Evolutionary conservation across 2,329 filamentous ascomycete genomes (phyloP).

Genomic region (Dactylellina cionopaga): DNA sequence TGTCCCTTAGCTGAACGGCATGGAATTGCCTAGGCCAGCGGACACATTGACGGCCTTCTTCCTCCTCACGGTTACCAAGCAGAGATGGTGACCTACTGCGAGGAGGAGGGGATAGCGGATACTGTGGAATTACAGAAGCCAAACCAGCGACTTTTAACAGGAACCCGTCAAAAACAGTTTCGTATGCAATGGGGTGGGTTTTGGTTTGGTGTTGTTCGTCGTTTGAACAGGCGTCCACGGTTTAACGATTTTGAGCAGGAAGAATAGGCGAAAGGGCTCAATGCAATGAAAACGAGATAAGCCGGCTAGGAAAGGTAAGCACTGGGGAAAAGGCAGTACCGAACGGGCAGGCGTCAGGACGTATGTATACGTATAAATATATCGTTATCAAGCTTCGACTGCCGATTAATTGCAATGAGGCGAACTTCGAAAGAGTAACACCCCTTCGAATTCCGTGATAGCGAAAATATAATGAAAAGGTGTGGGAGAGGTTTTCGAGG

Average conservation of each 20-base stretch:
- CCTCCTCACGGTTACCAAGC: slow-evolving; percentile 57
- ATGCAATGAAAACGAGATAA: slow-evolving; percentile 32
- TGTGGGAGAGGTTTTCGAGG: slow-evolving; percentile 3
- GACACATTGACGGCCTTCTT: slow-evolving; percentile 57
- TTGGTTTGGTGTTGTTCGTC: slow-evolving; percentile 40
- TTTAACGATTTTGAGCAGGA: slow-evolving; percentile 39
- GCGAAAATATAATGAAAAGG: slow-evolving; percentile 6
- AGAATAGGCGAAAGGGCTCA: slow-evolving; percentile 37
- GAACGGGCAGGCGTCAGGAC: not conserved
- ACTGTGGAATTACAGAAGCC: slow-evolving; percentile 53
- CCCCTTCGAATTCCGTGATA: slow-evolving; percentile 1
- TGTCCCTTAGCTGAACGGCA: slow-evolving; percentile 55
- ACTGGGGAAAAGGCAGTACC: slow-evolving; percentile 13
- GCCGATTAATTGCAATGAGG: slow-evolving; percentile 23
- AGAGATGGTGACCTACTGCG: slow-evolving; percentile 56
- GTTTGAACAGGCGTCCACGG: slow-evolving; percentile 34
- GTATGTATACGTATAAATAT: not conserved
- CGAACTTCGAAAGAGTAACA: slow-evolving; percentile 24
- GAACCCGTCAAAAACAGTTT: slow-evolving; percentile 33
- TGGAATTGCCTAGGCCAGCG: slow-evolving; percentile 55
- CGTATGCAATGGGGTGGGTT: slow-evolving; percentile 30
- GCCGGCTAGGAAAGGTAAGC: slow-evolving; percentile 14
- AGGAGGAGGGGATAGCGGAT: slow-evolving; percentile 57
- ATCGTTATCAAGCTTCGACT: slow-evolving; percentile 20
- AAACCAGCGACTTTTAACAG: slow-evolving; percentile 44